Evolutionary conservation across 1,284 basidiomycete genomes (phyloP).

Genomic region (Leccinum cinnamomeum): DNA sequence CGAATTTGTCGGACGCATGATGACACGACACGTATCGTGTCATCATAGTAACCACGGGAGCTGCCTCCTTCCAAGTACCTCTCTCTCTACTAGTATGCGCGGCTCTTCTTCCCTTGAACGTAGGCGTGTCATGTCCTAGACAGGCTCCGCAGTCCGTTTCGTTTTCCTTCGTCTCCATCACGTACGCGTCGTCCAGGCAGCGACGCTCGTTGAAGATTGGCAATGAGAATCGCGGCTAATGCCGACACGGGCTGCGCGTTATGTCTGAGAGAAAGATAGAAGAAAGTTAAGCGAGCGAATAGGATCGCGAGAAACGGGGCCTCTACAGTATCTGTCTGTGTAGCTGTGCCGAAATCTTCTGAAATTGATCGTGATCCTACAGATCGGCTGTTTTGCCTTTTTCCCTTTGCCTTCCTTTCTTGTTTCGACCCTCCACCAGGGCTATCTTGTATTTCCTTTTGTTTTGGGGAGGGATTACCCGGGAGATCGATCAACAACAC

Average conservation of each 20-base stretch:
- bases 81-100: not conserved
- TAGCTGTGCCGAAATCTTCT: not conserved
- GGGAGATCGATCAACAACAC: not conserved
- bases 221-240: not conserved
- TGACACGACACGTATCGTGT: not conserved
- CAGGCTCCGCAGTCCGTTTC: not conserved
- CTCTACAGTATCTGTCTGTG: not conserved
- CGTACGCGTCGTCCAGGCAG: not conserved
- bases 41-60: not conserved
- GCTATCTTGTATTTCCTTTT: not conserved
- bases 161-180: not conserved
- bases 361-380: not conserved
- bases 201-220: not conserved
- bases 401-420: not conserved
- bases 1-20: not conserved
- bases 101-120: not conserved
- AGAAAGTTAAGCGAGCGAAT: slow-evolving; percentile 14
- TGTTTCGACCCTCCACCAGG: not conserved
- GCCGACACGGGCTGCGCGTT: not conserved
- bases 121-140: not conserved
- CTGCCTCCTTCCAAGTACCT: not conserved
- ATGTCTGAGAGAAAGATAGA: not conserved
- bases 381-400: not conserved
- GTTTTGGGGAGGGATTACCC: not conserved
- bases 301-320: not conserved